A percentile compares a stretch with the other conserved stretches of the same genome.
These are phyloP conservation scores for Erysimum cheiranthoides DNA, from an alignment of 345 rosid species.

Conservation along the genomic window DNA sequence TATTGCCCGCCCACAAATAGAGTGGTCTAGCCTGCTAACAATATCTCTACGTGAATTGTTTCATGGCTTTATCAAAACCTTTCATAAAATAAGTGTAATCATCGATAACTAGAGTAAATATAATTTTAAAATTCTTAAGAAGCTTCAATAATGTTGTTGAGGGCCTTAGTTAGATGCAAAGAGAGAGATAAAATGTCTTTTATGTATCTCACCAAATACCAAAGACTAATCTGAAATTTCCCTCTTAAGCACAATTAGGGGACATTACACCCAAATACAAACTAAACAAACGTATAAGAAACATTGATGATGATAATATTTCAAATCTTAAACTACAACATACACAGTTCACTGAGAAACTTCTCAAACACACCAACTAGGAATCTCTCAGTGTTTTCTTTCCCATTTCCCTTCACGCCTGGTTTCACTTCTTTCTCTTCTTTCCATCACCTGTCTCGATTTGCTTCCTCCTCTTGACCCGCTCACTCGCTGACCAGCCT, in stretches of 20 bases:
- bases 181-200: too few relatives aligned
- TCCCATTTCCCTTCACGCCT: slow-evolving; percentile 91
- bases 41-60: too few relatives aligned
- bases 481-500: slow-evolving; percentile 52
- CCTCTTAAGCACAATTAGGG: background rate
- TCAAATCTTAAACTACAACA: background rate
- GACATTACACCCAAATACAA: background rate
- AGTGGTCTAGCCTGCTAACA: too few relatives aligned
- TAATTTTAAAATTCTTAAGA: too few relatives aligned
- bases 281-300: background rate
- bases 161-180: too few relatives aligned
- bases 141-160: too few relatives aligned
- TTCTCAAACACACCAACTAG: background rate
- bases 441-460: slow-evolving; percentile 67
- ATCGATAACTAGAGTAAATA: too few relatives aligned
- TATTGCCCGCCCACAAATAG: too few relatives aligned
- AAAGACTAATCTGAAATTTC: background rate
- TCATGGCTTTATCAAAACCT: too few relatives aligned
- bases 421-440: slow-evolving; percentile 68
- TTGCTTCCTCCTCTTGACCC: slow-evolving; percentile 63
- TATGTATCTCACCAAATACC: too few relatives aligned
- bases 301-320: background rate
- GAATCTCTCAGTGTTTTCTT: slow-evolving; percentile 58
- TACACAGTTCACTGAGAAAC: background rate
- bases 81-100: too few relatives aligned